These are phyloP conservation scores for Acorus calamus DNA, from an alignment of 106 monocot genomes.

Conservation along the genomic window DNA sequence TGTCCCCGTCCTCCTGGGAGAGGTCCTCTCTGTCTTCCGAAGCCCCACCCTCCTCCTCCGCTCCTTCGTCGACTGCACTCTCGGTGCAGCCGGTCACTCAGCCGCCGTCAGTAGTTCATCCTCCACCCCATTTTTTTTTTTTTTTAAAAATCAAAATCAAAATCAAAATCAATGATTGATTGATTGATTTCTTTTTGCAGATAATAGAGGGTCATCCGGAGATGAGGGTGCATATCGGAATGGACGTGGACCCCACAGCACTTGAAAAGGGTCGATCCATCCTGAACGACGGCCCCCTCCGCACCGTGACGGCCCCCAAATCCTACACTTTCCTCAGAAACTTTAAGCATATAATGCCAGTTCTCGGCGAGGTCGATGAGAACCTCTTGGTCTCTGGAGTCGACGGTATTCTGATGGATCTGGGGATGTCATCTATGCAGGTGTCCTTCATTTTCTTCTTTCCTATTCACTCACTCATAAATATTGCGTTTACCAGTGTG, in stretches of 20 bases:
- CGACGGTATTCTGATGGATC: constrained; percentile 86
- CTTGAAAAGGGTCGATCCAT: constrained; percentile 29
- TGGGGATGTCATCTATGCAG: constrained; percentile 99
- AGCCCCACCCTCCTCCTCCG: constrained; percentile 40
- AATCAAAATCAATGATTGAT: too few species aligned
- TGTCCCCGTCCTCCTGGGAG: constrained; percentile 79
- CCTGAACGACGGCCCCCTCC: constrained; percentile 1
- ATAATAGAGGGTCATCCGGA: constrained; percentile 65
- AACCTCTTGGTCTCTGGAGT: constrained; percentile 22
- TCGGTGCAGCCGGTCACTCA: constrained; percentile 88
- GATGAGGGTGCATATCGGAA: constrained; percentile 63
- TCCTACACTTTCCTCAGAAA: constrained; percentile 49
- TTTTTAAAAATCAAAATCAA: background rate
- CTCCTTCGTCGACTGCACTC: constrained; percentile 96
- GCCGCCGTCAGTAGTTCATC: constrained; percentile 28
- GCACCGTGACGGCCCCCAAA: constrained; percentile 15
- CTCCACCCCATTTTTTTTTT: background rate
- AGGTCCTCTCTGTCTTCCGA: constrained; percentile 65
- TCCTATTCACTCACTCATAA: background rate
- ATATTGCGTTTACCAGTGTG: background rate
- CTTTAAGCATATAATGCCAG: constrained; percentile 73
- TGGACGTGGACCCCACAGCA: constrained; percentile 78
- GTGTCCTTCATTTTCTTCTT: constrained; percentile 8
- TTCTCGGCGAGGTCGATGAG: constrained; percentile 33
- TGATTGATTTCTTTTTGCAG: constrained; percentile 13